Conservation (phyloP, 305 asterid genomes). For the Caryopteris hybrid region DNA sequence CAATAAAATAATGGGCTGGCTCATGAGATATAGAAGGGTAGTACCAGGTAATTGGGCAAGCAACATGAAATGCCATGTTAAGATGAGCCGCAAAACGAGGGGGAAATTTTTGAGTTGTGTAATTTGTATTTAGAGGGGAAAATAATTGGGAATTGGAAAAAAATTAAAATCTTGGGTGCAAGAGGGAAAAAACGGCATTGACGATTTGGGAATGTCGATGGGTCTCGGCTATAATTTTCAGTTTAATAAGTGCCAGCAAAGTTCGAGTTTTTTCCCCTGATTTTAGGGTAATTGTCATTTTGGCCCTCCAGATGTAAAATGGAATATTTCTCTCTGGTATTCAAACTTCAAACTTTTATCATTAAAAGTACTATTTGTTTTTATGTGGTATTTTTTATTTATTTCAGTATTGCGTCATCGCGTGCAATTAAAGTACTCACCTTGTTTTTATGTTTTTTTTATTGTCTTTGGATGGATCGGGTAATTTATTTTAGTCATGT, state of each 20-base stretch:
- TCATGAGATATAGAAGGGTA: background rate
- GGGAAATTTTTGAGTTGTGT: slow-evolving; percentile 19
- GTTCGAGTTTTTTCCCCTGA: slow-evolving; percentile 13
- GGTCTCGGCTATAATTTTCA: slow-evolving; percentile 8
- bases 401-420: too few species aligned
- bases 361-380: too few species aligned
- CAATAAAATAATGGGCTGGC: slow-evolving; percentile 14
- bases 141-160: slow-evolving; percentile 20
- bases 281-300: background rate
- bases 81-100: slow-evolving; percentile 1
- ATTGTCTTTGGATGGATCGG: too few species aligned
- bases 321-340: too few species aligned
- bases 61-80: slow-evolving; percentile 71
- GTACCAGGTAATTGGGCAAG: slow-evolving; percentile 83
- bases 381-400: too few species aligned
- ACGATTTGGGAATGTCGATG: slow-evolving; percentile 21
- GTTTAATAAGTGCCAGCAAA: background rate
- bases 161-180: slow-evolving; percentile 17
- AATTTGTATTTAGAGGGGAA: slow-evolving; percentile 16
- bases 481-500: too few species aligned
- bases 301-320: background rate
- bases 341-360: too few species aligned
- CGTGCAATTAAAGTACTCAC: too few species aligned
- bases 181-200: slow-evolving; percentile 6
- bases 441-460: too few species aligned